phyloP scores from a whole-genome alignment of 305 asterid genomes.

The Nicotiana rustica region DNA sequence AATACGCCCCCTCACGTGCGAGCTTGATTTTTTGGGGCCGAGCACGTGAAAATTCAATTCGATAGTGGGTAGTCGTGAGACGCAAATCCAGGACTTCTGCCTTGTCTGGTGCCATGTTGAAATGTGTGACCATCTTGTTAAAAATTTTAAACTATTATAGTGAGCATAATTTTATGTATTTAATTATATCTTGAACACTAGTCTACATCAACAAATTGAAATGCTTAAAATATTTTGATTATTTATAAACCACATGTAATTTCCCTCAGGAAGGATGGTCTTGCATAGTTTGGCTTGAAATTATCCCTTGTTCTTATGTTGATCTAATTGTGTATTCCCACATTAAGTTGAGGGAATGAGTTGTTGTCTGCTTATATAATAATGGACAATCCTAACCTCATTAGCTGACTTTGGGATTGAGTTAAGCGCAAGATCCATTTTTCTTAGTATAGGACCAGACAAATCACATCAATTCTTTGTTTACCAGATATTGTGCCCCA shows the following conservation, averaged over 20 bases:
- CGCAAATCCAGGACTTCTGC: too few relatives aligned
- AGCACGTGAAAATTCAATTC: too few relatives aligned
- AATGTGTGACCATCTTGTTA: too few relatives aligned
- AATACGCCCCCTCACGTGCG: too few relatives aligned
- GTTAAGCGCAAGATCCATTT: background rate
- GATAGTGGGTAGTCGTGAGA: too few relatives aligned
- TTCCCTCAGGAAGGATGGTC: background rate
- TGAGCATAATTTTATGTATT: too few relatives aligned
- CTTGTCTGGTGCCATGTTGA: too few relatives aligned
- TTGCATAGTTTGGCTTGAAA: slow-evolving; percentile 1
- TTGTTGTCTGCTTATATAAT: background rate
- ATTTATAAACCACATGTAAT: background rate
- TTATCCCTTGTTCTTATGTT: slow-evolving; percentile 12
- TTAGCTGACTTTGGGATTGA: background rate
- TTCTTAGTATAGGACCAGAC: background rate
- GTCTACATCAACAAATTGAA: background rate
- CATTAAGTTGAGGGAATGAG: background rate
- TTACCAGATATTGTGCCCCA: background rate
- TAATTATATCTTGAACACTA: background rate
- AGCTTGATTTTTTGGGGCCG: too few relatives aligned
- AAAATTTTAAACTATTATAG: too few relatives aligned
- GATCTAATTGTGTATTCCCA: slow-evolving; percentile 5
- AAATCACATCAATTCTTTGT: background rate
- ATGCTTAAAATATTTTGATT: background rate
- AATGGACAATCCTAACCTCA: background rate